A percentile compares a stretch with the other conserved stretches of the same genome.
Conservation (phyloP, 306 rosid genomes). For the Quercus engelmannii region DNA sequence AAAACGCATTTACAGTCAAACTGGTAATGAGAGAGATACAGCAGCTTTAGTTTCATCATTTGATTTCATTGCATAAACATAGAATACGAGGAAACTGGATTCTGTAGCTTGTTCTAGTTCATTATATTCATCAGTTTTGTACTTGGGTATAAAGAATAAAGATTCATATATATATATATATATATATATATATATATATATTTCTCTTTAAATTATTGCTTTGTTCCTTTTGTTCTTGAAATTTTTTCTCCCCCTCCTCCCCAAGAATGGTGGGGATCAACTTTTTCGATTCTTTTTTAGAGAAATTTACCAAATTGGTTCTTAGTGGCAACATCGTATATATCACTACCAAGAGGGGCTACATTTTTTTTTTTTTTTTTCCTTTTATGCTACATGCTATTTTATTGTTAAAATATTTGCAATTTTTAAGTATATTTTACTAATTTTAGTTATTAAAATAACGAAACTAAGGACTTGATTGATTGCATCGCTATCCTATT, state of each 20-base stretch:
- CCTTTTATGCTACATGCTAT: background rate
- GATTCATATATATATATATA: background rate
- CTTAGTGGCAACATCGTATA: background rate
- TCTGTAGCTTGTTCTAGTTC: background rate
- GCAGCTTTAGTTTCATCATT: background rate
- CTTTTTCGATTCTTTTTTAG: background rate
- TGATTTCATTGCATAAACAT: background rate
- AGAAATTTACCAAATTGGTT: background rate
- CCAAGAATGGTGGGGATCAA: background rate
- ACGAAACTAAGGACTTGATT: conserved; percentile 11
- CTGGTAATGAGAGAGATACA: background rate
- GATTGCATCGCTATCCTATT: background rate
- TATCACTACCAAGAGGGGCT: background rate
- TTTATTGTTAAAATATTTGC: background rate
- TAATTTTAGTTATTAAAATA: background rate
- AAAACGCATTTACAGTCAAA: background rate
- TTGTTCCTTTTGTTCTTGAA: background rate
- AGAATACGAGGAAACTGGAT: background rate
- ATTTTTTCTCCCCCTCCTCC: background rate
- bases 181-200: background rate
- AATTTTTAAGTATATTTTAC: conserved; percentile 1
- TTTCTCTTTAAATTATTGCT: background rate
- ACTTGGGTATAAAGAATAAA: background rate
- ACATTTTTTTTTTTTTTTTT: background rate
- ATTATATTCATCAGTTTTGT: background rate